Percentiles rank a stretch among this genome's conserved stretches.
Conservation (phyloP, 192 early-diverging fungal species). For the Coemansia erecta region DNA sequence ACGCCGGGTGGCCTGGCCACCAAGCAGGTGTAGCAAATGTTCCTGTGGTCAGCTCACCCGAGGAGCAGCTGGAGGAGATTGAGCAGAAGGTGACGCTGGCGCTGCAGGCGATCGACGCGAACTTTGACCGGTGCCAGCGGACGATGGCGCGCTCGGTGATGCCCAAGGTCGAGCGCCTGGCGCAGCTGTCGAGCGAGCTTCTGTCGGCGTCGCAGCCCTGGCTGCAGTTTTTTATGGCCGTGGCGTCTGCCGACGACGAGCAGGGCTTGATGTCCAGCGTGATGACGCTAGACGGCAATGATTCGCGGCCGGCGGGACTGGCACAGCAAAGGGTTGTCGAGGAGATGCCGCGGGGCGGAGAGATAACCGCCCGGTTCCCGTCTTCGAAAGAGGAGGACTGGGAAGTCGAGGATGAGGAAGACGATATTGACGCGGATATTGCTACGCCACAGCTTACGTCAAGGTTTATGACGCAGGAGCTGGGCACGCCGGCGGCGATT, state of each 20-base stretch:
- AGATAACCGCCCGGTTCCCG: conserved; percentile 51
- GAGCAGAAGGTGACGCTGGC: conserved; percentile 53
- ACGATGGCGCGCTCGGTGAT: conserved; percentile 50
- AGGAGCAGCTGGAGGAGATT: conserved; percentile 49
- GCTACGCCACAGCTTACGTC: conserved; percentile 50
- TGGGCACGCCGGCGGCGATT: background rate
- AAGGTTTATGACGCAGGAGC: conserved; percentile 51
- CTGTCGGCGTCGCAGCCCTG: conserved; percentile 51
- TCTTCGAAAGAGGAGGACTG: background rate
- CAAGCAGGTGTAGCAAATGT: conserved; percentile 1
- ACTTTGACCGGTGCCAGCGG: conserved; percentile 52
- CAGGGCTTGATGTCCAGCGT: background rate
- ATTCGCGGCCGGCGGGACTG: conserved; percentile 14
- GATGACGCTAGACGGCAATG: conserved; percentile 15
- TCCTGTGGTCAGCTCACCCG: conserved; percentile 11
- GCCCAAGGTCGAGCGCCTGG: conserved; percentile 48
- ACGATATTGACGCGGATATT: conserved; percentile 48
- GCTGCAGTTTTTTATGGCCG: conserved; percentile 53
- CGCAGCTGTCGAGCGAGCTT: conserved; percentile 38
- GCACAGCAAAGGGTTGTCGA: conserved; percentile 30
- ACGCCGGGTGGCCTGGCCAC: conserved; percentile 11
- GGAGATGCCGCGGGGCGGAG: conserved; percentile 28
- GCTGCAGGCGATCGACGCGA: conserved; percentile 49
- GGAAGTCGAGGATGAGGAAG: conserved; percentile 19
- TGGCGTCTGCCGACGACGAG: conserved; percentile 37